Conservation (phyloP, 306 rosid species). For the Cicer yamashitae region DNA sequence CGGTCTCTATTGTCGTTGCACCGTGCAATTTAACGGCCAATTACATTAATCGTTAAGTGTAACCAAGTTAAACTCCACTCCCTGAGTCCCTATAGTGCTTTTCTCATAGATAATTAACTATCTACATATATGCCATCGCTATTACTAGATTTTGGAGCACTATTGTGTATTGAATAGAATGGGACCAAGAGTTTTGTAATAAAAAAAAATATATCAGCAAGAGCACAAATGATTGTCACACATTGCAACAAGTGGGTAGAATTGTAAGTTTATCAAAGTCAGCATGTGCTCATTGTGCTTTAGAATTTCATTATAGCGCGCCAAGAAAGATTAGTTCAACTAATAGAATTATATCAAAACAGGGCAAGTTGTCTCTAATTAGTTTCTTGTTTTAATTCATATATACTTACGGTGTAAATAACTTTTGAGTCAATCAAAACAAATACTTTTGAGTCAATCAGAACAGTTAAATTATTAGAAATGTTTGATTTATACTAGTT, state of each 20-base stretch:
- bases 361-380: too few species aligned
- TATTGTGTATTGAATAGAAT: constrained; percentile 12
- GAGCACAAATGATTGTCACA: constrained; percentile 36
- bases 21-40: constrained; percentile 51
- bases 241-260: constrained; percentile 48
- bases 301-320: constrained; percentile 18
- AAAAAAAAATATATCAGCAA: neutral
- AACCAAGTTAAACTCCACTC: constrained; percentile 43
- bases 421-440: too few species aligned
- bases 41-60: constrained; percentile 41
- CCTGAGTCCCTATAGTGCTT: constrained; percentile 32
- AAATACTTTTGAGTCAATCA: too few species aligned
- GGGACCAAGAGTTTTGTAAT: constrained; percentile 32
- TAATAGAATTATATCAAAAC: too few species aligned
- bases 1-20: constrained; percentile 13
- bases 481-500: too few species aligned
- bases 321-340: neutral
- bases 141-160: too few species aligned
- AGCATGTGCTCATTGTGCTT: constrained; percentile 35
- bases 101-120: constrained; percentile 8
- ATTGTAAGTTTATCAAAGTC: constrained; percentile 39
- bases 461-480: too few species aligned
- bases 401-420: too few species aligned
- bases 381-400: too few species aligned
- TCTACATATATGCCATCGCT: too few species aligned